Evolutionary conservation across 2,329 filamentous ascomycete genomes (phyloP), one percentile per base, ranked within the genome.

Genomic region (Phyllosticta ampelicida): DNA sequence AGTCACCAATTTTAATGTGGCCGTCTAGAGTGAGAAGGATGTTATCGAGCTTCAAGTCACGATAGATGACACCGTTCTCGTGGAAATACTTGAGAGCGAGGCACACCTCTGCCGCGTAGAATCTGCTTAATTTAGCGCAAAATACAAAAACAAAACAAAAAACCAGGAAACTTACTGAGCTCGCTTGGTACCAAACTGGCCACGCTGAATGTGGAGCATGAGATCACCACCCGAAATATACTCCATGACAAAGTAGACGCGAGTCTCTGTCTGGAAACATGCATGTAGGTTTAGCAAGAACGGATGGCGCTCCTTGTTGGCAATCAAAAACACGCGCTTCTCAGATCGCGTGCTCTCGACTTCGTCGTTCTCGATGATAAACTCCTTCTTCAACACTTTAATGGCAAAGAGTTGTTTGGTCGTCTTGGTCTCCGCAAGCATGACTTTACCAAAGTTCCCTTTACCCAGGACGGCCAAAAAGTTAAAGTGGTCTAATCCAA

Each of bases 241-340:
- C 76, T 99, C 94, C 92, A 97, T 97, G 63, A 99, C 94, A 70
- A 99, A 99, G 77, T 99, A 99, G 20, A 99, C 91, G 65, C 94
- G 81, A 6, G 94, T 99, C 73, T 99, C 94, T 0, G 94, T 99
- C 75, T 99, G 94, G 82, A 99, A 99, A 77, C 94, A 99, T 56
- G 94, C 94, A 70, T 99, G 94, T 48, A 99, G 77, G 69, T 88
- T 99, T 53, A 95, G 86, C 64, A 99, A 75, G 82, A 99, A 99
- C 0, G 95, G 94, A 70, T 99, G 94, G 13, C 89, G 85, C 71
- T 97, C 94, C 71, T 95, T 90, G 77, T 99, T 99, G 30, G 94
- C 94, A 70, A 99, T 87, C 71, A 99, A 73, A 77, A 97, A 96
- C 16, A 99, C 95, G 63, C 94, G 83, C 81, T 99, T 99, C 75